phyloP scores from a whole-genome alignment of 108 stramenopile genomes.

The Seminavis robusta region DNA sequence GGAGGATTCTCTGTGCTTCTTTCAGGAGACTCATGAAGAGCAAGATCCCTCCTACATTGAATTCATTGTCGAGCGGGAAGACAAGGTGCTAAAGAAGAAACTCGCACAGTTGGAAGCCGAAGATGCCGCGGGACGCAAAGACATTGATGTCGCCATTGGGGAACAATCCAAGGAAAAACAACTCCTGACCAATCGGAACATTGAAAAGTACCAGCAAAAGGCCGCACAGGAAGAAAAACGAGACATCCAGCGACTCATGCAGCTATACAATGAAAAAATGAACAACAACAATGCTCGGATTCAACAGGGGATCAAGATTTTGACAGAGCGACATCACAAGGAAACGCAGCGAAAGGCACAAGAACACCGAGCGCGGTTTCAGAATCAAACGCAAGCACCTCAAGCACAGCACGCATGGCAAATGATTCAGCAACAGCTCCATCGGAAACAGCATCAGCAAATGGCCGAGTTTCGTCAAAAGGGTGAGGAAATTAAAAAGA shows the following conservation, averaged over 20 bases:
- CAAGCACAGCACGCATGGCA: conserved; percentile 47
- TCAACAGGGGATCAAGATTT: conserved; percentile 38
- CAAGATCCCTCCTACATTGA: conserved; percentile 37
- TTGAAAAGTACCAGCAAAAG: conserved; percentile 29
- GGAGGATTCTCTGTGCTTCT: conserved; percentile 55
- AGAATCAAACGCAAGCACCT: conserved; percentile 25
- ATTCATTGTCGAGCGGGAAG: conserved; percentile 5
- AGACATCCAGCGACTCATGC: conserved; percentile 31
- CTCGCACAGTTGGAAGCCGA: conserved; percentile 27
- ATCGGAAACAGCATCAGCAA: conserved; percentile 49
- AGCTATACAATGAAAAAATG: conserved; percentile 21
- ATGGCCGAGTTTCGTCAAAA: conserved; percentile 45
- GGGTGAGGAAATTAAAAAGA: conserved; percentile 47
- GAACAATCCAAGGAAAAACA: conserved; percentile 40
- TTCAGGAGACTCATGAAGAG: conserved; percentile 59
- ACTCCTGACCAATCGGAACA: conserved; percentile 18
- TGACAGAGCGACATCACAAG: conserved; percentile 32
- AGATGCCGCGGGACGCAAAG: conserved; percentile 26
- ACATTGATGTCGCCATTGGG: conserved; percentile 37
- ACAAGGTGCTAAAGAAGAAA: conserved; percentile 18
- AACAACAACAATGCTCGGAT: conserved; percentile 38
- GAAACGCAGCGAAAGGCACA: conserved; percentile 37
- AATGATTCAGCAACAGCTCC: conserved; percentile 32
- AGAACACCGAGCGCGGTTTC: conserved; percentile 46
- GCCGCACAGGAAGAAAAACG: conserved; percentile 37